Conservation (phyloP, 148 eudicot genomes). For the Silene uniflora region DNA sequence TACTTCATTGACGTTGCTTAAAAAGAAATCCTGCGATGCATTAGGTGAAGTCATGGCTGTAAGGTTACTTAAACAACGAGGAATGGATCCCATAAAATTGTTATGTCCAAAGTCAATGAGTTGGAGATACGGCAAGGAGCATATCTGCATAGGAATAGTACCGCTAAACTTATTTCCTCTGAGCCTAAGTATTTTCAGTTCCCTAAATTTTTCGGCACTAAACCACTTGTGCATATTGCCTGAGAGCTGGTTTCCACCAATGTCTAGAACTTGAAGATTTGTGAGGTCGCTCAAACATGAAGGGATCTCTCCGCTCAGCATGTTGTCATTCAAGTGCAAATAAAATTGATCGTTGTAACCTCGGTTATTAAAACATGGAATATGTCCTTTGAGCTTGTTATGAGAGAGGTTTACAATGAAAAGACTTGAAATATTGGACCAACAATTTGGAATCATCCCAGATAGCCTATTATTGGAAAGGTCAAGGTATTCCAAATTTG, state of each 20-base stretch:
- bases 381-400: constrained; percentile 11
- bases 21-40: too few relatives aligned
- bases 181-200: not conserved
- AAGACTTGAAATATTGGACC: not conserved
- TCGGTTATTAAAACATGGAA: too few relatives aligned
- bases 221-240: constrained; percentile 3
- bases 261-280: not conserved
- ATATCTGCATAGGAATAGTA: constrained; percentile 7
- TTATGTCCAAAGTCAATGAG: constrained; percentile 17
- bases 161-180: not conserved
- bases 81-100: constrained; percentile 3
- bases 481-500: too few relatives aligned
- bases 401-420: constrained; percentile 4
- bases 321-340: too few relatives aligned
- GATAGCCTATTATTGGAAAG: not conserved
- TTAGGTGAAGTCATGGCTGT: not conserved
- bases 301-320: too few relatives aligned
- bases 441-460: constrained; percentile 15
- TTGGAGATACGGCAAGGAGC: constrained; percentile 10
- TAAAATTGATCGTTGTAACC: too few relatives aligned
- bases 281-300: too few relatives aligned
- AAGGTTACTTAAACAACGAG: too few relatives aligned
- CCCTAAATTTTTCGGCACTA: not conserved
- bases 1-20: not conserved
- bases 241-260: constrained; percentile 16